A percentile compares a stretch with the other conserved stretches of the same genome.
These are phyloP conservation scores for Aspergillus baeticus DNA, from an alignment of 495 filamentous ascomycete genomes.

Conservation along the genomic window DNA sequence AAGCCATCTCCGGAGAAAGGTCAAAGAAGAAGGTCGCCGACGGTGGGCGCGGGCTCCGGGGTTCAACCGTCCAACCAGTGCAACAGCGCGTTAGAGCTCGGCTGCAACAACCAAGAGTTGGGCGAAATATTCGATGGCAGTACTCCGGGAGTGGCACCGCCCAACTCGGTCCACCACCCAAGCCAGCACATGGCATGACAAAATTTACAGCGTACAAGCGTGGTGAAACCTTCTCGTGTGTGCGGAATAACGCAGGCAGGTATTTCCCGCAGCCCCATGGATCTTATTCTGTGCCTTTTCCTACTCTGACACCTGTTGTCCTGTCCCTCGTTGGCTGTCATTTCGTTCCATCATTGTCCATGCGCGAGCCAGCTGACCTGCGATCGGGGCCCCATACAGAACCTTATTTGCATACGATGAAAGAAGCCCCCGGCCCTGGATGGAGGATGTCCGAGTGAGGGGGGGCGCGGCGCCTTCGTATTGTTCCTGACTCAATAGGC, in stretches of 20 bases:
- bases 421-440: neutral
- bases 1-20: too few relatives aligned
- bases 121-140: too few relatives aligned
- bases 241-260: neutral
- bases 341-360: neutral
- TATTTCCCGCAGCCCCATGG: neutral
- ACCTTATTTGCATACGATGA: constrained; percentile 5
- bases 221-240: constrained; percentile 11
- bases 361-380: constrained; percentile 23
- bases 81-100: neutral
- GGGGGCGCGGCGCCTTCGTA: too few relatives aligned
- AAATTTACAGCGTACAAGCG: neutral
- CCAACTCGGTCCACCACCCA: constrained; percentile 6
- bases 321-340: too few relatives aligned
- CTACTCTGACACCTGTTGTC: too few relatives aligned
- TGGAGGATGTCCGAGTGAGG: neutral
- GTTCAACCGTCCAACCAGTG: constrained; percentile 1
- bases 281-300: too few relatives aligned
- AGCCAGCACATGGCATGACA: constrained; percentile 13
- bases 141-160: too few relatives aligned
- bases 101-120: neutral
- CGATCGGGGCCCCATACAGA: constrained; percentile 18
- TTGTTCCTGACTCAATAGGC: too few relatives aligned
- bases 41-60: neutral
- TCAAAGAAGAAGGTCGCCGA: neutral